Conservation (phyloP, 345 rosid genomes). For the Syzygium aromaticum region DNA sequence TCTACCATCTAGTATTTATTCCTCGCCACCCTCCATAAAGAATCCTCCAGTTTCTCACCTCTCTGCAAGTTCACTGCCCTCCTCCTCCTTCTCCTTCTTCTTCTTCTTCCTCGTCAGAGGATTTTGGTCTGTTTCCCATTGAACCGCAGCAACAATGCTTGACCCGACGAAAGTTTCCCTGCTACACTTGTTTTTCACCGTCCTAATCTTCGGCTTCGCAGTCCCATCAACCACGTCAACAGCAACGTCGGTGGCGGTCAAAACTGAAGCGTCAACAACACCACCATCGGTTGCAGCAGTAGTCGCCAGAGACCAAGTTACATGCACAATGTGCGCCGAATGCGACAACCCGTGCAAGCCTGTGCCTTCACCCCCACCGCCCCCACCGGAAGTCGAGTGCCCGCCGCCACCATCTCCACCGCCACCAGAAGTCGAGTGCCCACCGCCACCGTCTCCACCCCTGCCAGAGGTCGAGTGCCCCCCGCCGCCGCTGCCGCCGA, state of each 20-base stretch:
- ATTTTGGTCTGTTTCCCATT: not conserved
- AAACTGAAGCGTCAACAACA: not conserved
- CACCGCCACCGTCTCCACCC: not conserved
- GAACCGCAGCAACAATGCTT: not conserved
- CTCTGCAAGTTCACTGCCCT: not conserved
- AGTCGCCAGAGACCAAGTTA: slow-evolving; percentile 5
- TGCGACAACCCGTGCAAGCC: slow-evolving; percentile 20
- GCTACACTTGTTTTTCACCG: not conserved
- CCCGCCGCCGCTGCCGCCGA: not conserved
- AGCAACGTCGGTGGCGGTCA: not conserved
- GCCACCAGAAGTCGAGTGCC: not conserved
- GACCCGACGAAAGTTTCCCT: not conserved
- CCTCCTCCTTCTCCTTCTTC: not conserved
- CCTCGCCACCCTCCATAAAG: not conserved
- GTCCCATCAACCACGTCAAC: not conserved
- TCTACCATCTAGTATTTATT: not conserved
- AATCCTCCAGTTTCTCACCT: not conserved
- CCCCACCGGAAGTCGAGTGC: not conserved
- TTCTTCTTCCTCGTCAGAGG: not conserved
- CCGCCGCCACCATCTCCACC: slow-evolving; percentile 19
- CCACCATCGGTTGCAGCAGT: not conserved
- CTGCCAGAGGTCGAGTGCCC: not conserved
- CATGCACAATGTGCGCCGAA: slow-evolving; percentile 28
- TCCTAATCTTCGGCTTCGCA: not conserved
- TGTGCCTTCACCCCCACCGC: slow-evolving; percentile 22